Evolutionary conservation across 2,329 filamentous ascomycete species (phyloP).

Genomic region (Bipolaris sorokiniana): DNA sequence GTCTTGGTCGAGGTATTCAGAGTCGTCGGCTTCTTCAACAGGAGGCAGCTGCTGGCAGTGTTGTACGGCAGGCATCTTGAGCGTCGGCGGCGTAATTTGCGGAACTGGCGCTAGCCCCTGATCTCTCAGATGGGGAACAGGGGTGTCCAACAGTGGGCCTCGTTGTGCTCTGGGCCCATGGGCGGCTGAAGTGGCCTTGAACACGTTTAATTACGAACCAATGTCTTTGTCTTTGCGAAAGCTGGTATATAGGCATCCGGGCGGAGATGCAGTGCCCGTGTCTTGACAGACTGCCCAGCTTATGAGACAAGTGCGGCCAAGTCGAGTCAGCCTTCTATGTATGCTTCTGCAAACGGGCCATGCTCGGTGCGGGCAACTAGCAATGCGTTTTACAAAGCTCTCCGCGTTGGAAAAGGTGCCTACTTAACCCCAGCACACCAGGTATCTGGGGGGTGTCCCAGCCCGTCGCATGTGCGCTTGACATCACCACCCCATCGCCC

Average conservation of each 20-base stretch:
- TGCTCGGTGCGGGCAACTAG: constrained; percentile 11
- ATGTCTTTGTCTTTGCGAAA: neutral
- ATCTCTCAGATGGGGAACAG: constrained; percentile 15
- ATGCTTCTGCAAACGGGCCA: constrained; percentile 15
- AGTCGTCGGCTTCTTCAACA: constrained; percentile 17
- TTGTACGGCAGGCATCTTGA: constrained; percentile 37
- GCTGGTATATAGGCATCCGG: neutral
- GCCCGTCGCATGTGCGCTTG: constrained; percentile 28
- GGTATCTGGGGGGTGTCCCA: constrained; percentile 35
- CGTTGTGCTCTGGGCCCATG: constrained; percentile 21
- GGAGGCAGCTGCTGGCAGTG: constrained; percentile 28
- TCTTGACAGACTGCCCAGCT: constrained; percentile 2
- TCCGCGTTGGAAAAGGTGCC: constrained; percentile 31
- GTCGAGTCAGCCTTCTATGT: constrained; percentile 14
- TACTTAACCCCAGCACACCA: constrained; percentile 26
- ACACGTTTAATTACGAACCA: constrained; percentile 5
- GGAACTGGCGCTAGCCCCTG: constrained; percentile 25
- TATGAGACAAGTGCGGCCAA: constrained; percentile 5
- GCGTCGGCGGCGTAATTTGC: constrained; percentile 37
- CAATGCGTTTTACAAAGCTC: constrained; percentile 30
- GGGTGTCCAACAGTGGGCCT: constrained; percentile 25
- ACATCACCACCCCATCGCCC: constrained; percentile 31
- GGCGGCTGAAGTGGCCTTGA: constrained; percentile 9
- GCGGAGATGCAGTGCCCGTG: neutral
- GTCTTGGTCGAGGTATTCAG: constrained; percentile 16